phyloP scores from a whole-genome alignment of 805 yeast species.

The Schwanniomyces occidentalis region DNA sequence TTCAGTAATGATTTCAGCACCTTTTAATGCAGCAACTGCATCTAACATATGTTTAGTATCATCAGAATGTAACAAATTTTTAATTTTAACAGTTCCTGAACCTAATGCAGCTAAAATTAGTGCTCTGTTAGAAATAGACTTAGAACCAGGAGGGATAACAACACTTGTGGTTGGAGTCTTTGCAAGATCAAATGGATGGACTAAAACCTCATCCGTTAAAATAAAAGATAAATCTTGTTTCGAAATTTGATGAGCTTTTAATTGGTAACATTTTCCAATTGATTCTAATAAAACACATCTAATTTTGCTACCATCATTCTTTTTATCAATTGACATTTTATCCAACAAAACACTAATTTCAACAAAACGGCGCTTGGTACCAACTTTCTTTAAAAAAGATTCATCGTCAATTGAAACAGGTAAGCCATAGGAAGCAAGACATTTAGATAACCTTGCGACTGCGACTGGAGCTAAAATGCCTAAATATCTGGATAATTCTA shows the following conservation, averaged over 20 bases:
- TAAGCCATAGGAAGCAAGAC: constrained; percentile 80
- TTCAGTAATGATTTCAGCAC: constrained; percentile 80
- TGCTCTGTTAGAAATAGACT: constrained; percentile 95
- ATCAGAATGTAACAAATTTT: constrained; percentile 89
- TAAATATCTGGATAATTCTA: constrained; percentile 89
- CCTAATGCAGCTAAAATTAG: constrained; percentile 91
- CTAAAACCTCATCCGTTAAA: constrained; percentile 76
- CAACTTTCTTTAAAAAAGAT: constrained; percentile 61
- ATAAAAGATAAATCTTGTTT: constrained; percentile 81
- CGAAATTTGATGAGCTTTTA: constrained; percentile 78
- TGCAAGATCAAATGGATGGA: constrained; percentile 51
- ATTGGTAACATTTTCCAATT: constrained; percentile 88
- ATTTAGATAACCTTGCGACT: constrained; percentile 83
- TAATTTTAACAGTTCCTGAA: constrained; percentile 76
- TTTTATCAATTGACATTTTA: constrained; percentile 95
- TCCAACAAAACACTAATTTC: constrained; percentile 74
- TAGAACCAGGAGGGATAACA: constrained; percentile 89
- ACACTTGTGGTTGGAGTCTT: constrained; percentile 45
- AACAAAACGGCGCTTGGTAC: constrained; percentile 59
- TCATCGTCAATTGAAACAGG: constrained; percentile 80
- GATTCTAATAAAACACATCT: constrained; percentile 79
- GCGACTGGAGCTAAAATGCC: constrained; percentile 91
- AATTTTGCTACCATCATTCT: constrained; percentile 90
- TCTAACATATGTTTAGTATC: constrained; percentile 94
- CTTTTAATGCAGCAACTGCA: constrained; percentile 77